Evolutionary conservation across 1,139 yeast species (phyloP), one percentile per base, ranked within the genome.

Genomic region (Yamadazyma membranifaciens): DNA sequence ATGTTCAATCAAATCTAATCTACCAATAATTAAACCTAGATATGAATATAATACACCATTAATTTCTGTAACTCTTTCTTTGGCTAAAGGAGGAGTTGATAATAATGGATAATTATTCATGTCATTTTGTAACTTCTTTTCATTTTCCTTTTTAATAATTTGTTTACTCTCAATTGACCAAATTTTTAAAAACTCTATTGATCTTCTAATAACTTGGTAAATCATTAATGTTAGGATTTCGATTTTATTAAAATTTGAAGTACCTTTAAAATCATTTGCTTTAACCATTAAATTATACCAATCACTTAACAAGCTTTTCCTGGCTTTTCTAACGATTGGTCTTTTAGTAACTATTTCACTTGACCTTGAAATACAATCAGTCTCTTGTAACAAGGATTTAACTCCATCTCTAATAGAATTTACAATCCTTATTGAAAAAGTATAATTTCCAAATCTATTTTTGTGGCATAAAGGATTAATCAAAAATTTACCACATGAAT

Each of bases 201-300:
- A 86, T 49, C 85, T 80, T 50, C 85, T 73, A 25, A 87, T 66
- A 12, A 88, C 87, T 55, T 87, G 87, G 57, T 80, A 82, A 6
- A 87, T 80, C 70, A 89, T 77, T 38, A 82, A 63, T 27, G 87
- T 84, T 45, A 91, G 68, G 16, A 83, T 78, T 51, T 83, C 88
- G 44, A 88, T 77, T 49, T 86, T 83, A 34, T 73, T 71, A 39
- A 73, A 73, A 45, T 79, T 83, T 30, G 83, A 72, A 0, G 95
- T 82, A 39, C 87, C 83, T 55, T 84, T 81, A 57, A 81, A 86
- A 42, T 86, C 88, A 54, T 86, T 88, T 3, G 97, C 96, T 52
- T 86, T 84, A 9, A 85, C 78, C 77, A 91, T 89, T 34, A 92
- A 68, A 45, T 83, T 85, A 42, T 94, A 91, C 85, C 97, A 86